Conservation (phyloP, 2,329 filamentous ascomycete species). For the Akanthomyces lecanii region DNA sequence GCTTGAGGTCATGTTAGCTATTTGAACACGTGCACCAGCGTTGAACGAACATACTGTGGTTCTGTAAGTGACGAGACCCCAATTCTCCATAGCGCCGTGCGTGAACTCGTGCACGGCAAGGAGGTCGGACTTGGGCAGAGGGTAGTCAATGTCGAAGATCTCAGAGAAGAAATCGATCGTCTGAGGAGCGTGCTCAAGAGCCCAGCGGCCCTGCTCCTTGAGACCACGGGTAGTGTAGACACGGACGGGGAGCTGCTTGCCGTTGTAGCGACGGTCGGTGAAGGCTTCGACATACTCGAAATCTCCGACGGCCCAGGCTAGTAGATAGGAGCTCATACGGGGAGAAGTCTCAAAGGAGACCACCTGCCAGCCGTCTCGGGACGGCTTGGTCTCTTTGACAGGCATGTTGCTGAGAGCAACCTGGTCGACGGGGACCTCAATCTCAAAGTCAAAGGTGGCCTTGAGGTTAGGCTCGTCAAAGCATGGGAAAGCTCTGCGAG, state of each 20-base stretch:
- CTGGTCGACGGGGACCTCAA: slow-evolving; percentile 85
- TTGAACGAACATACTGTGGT: slow-evolving; percentile 52
- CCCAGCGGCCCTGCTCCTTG: slow-evolving; percentile 85
- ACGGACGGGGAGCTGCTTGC: slow-evolving; percentile 83
- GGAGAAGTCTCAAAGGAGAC: slow-evolving; percentile 82
- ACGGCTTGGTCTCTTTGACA: slow-evolving; percentile 62
- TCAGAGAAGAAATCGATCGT: slow-evolving; percentile 97
- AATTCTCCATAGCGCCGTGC: slow-evolving; percentile 88
- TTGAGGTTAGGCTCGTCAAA: slow-evolving; percentile 98
- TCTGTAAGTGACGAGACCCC: slow-evolving; percentile 93
- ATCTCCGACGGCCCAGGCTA: slow-evolving; percentile 93
- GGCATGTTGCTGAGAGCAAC: slow-evolving; percentile 95
- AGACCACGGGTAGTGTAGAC: slow-evolving; percentile 96
- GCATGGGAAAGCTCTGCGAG: slow-evolving; percentile 90
- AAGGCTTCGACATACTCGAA: slow-evolving; percentile 95
- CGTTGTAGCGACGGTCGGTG: slow-evolving; percentile 86
- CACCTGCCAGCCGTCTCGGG: slow-evolving; percentile 61
- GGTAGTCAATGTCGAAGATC: slow-evolving; percentile 89
- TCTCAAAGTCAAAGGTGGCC: slow-evolving; percentile 88
- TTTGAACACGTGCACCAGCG: too few species aligned
- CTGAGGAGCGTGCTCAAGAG: slow-evolving; percentile 84
- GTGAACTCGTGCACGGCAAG: slow-evolving; percentile 92
- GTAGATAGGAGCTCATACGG: slow-evolving; percentile 85
- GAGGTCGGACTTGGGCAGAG: slow-evolving; percentile 85
- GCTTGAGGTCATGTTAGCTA: slow-evolving; percentile 30